Evolutionary conservation across 257 asterid species (phyloP).

Genomic region (Salvia hispanica): DNA sequence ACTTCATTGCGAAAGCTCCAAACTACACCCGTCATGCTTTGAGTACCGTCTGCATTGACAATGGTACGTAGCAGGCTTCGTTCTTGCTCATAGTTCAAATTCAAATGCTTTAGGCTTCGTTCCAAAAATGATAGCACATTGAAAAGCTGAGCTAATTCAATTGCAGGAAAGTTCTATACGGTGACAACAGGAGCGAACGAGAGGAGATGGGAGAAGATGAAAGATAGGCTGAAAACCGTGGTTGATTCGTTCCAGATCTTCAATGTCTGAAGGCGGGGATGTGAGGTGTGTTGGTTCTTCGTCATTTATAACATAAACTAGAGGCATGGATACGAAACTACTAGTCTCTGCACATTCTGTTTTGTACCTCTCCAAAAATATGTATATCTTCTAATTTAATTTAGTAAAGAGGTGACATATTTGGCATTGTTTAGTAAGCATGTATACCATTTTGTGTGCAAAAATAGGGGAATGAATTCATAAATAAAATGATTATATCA

Average conservation of each 20-base stretch:
- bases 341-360: no score
- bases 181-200: slow-evolving; percentile 88
- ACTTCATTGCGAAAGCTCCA: slow-evolving; percentile 78
- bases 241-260: slow-evolving; percentile 77
- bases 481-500: no score
- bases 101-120: background rate
- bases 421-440: no score
- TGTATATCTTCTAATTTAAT: no score
- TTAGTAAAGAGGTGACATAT: no score
- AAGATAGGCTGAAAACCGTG: slow-evolving; percentile 75
- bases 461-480: no score
- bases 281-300: background rate
- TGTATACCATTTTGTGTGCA: no score
- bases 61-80: slow-evolving; percentile 47
- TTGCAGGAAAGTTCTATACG: slow-evolving; percentile 85
- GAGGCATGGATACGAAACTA: no score
- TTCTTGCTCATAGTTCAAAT: background rate
- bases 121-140: background rate
- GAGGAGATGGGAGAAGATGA: slow-evolving; percentile 95
- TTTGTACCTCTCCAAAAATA: no score
- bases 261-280: slow-evolving; percentile 37
- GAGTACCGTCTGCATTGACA: slow-evolving; percentile 70
- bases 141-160: background rate
- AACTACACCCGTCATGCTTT: slow-evolving; percentile 91
- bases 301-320: no score